phyloP scores from a whole-genome alignment of 2,329 filamentous ascomycete species.

The Colletotrichum echinochloae region DNA sequence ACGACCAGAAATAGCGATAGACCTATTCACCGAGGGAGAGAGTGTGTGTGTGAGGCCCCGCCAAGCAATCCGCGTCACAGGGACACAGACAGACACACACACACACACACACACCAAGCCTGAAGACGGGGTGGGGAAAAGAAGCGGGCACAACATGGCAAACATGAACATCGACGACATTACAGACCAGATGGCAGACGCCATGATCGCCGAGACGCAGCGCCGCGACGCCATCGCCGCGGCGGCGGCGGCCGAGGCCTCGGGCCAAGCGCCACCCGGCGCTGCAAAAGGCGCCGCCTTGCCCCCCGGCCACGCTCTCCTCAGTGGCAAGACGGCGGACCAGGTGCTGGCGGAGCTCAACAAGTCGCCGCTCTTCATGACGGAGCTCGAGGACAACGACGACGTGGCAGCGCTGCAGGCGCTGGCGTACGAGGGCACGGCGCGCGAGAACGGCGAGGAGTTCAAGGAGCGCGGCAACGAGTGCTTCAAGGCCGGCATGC shows the following conservation, averaged over 20 bases:
- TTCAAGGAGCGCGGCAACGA: constrained; percentile 97
- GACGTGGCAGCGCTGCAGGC: constrained; percentile 89
- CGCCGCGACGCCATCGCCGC: constrained; percentile 12
- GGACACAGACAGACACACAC: neutral
- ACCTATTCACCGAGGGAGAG: neutral
- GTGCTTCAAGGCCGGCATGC: constrained; percentile 78
- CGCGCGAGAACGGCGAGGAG: constrained; percentile 82
- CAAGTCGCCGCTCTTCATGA: constrained; percentile 92
- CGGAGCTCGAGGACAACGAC: constrained; percentile 85
- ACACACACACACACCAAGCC: neutral
- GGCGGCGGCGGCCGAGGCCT: constrained; percentile 13
- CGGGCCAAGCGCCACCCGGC: constrained; percentile 37
- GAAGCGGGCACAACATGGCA: constrained; percentile 8
- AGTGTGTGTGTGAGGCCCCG: neutral
- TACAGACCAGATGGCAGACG: constrained; percentile 54
- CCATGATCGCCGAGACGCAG: constrained; percentile 43
- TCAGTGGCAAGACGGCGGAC: constrained; percentile 60
- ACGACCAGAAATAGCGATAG: neutral
- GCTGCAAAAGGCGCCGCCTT: constrained; percentile 56
- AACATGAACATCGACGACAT: constrained; percentile 58
- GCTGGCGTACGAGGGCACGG: constrained; percentile 91
- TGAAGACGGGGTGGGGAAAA: neutral
- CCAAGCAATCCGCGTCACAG: neutral
- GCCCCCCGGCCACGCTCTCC: constrained; percentile 56
- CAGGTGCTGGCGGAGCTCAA: constrained; percentile 69